Base-by-base conservation (phyloP, 768 basidiomycete species). In the Agrocybe pediades region DNA sequence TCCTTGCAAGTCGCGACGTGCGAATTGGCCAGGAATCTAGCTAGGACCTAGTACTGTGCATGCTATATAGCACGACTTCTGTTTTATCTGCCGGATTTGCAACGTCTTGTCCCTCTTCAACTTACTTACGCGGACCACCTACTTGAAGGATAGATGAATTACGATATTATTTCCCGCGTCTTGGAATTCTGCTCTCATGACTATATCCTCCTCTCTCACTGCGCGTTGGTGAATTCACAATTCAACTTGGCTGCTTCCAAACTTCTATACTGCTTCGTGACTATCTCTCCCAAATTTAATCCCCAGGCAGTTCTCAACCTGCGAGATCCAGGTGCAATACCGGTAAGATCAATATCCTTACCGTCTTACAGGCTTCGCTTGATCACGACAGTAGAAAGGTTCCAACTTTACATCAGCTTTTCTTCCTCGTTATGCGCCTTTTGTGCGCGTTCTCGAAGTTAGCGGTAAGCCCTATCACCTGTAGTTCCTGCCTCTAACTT, bases 361-460 rank as follows among this genome's bases (percentile, higher is more conserved):
- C 43, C 6, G 20, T 40, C 3, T 33, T 29, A 39, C 27, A 1
- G 25, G 26, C 21, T 24, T 51, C 54, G 7, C 43, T 52, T 41
- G 46, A 23, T 17, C n/a, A n/a, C n/a, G n/a, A n/a, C n/a, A n/a
- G n/a, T 21, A 78, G 74, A 63, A 63, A 54, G 63, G 61, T 24
- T 70, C 74, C 11, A 70, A 73, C 46, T 69, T 81, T 21, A 29
- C 59, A 1, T 77, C 78, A 9, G 77, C 80, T 0, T 68, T 64
- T 49, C 64, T 73, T 26, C 68, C 74, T 13, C 63, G 64, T 45
- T 72, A 83, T 55, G 72, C 75, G 15, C 49, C 48, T 4, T 65
- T 75, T 57, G 82, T 84, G 2, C 58, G 62, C 8, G 63, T 69
- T 47, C 64, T 84, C 17, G 72, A 77, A 65, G 69, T 85, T 33